Evolutionary conservation across 371 early-diverging fungal genomes (phyloP), one percentile per base, ranked within the genome.

Genomic region (Mortierella sp.): DNA sequence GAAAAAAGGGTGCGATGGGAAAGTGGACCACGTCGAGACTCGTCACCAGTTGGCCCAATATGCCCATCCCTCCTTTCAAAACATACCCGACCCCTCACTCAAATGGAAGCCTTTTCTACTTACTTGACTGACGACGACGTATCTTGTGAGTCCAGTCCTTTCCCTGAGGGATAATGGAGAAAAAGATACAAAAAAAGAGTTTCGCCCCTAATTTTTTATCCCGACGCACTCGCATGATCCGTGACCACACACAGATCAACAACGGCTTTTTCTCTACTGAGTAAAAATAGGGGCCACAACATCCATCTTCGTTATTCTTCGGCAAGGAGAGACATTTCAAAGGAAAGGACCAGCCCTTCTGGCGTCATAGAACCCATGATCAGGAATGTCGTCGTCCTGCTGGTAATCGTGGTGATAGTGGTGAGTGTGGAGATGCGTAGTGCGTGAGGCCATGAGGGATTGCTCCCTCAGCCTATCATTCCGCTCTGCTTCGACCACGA

Each of bases 361-460:
- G 60, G 60, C 60, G 60, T 60, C 60, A 60, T 60, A 4, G 60
- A 32, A 60, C 60, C 60, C 60, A 60, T 60, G 60, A 60, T 60
- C 11, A 32, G 60, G 35, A 60, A 60, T 60, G 60, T 60, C 27
- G 32, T 12, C 14, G 32, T 60, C 32, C 4, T 14, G 35, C 27
- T 27, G 48, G 48, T 2, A 10, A 18, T 51, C 51, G 51, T 21
- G 51, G 21, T 0, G 18, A 4, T 51, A 7, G 18, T 51, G 51
- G 60, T 60, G 10, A 32, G 14, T 41, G 41, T 41, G 41, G 41
- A 41, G 41, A 55, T 55, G 54, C 54, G 55, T 55, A n/a, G 10
- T 55, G 41, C 41, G 32, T 60, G 10, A 32, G 11, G 4, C n/a
- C 56, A 55, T n/a, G 56, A 5, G 27, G 56, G 56, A 27, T 1